A percentile compares a stretch with the other conserved stretches of the same genome.
Conservation (phyloP, 495 filamentous ascomycete genomes). For the Neurospora sp. region DNA sequence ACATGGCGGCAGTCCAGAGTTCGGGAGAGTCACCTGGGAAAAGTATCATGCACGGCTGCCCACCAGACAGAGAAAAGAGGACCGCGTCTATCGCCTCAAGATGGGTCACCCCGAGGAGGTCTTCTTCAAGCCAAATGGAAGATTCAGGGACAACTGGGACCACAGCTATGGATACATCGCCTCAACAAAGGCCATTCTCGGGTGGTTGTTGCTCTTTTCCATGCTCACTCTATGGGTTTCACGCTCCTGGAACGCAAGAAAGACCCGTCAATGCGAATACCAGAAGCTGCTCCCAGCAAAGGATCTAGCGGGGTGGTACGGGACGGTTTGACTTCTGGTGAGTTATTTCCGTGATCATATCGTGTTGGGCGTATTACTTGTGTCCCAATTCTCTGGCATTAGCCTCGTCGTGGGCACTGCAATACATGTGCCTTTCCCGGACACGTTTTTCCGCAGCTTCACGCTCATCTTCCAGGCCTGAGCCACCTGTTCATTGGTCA, state of each 20-base stretch:
- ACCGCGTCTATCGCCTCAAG: slow-evolving; percentile 15
- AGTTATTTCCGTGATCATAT: neutral
- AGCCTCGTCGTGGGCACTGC: no score
- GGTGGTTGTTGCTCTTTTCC: neutral
- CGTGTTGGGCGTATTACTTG: no score
- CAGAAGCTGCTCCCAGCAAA: neutral
- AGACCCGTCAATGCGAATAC: neutral
- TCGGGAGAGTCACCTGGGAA: slow-evolving; percentile 73
- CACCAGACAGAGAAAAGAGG: neutral
- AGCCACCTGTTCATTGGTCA: no score
- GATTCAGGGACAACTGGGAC: slow-evolving; percentile 27
- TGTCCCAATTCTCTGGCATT: no score
- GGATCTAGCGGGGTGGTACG: neutral
- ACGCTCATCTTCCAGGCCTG: no score
- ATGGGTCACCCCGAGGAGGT: slow-evolving; percentile 26
- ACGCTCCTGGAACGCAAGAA: neutral
- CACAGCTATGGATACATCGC: neutral
- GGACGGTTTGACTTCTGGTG: neutral
- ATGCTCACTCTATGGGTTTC: neutral
- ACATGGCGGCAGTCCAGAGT: slow-evolving; percentile 74
- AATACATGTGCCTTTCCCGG: no score
- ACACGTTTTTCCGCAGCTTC: no score
- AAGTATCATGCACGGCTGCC: slow-evolving; percentile 36
- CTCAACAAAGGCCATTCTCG: neutral
- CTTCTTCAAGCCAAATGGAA: slow-evolving; percentile 26